Base-by-base conservation (phyloP, 2,329 filamentous ascomycete species). In the Exophiala mesophila region DNA sequence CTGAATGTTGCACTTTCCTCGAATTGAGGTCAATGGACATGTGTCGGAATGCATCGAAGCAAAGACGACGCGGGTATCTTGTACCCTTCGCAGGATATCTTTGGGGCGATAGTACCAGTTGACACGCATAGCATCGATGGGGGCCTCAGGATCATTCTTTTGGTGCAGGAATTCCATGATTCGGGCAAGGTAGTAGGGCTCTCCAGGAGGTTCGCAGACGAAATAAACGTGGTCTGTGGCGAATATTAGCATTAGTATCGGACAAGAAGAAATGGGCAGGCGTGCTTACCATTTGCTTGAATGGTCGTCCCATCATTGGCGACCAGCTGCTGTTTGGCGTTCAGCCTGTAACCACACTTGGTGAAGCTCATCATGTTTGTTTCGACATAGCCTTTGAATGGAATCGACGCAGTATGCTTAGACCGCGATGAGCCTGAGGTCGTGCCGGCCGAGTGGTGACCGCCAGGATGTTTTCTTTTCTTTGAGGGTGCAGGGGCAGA, bases 71-170 rank as follows among this genome's bases (percentile, higher is more conserved):
- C 92, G 85, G 46, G 86, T 90, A 71, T 98, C 92, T 63, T 85
- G 83, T 55, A 86, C 83, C 68, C 89, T 92, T 56, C 89, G 86
- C 55, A 87, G 86, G 60, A 97, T 94, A 67, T 98, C 92, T 65
- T 92, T 88, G 43, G 92, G 90, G 29, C 92, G 82, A 65, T 97
- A 97, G 67, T 90, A 96, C 92, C 92, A 98, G 69, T 98, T 98
- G 60, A 97, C 85, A 55, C 89, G 83, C 57, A 98, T 67, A 30
- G 87, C 81, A 61, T 96, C 90, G 52, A 98, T 81, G 1, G 85
- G 82, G 45, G 80, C 78, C 41, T 73, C 74, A 24, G 72, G 68
- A 62, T 89, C 78, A 59, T 90, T 88, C 57, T 89, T 80, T 59
- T 76, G 70, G 59, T 94, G 88, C 57, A 96, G 72, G 63, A 97